Evolutionary conservation across 345 rosid species (phyloP), one percentile per base, ranked within the genome.

Genomic region (Anastatica hierochuntica): DNA sequence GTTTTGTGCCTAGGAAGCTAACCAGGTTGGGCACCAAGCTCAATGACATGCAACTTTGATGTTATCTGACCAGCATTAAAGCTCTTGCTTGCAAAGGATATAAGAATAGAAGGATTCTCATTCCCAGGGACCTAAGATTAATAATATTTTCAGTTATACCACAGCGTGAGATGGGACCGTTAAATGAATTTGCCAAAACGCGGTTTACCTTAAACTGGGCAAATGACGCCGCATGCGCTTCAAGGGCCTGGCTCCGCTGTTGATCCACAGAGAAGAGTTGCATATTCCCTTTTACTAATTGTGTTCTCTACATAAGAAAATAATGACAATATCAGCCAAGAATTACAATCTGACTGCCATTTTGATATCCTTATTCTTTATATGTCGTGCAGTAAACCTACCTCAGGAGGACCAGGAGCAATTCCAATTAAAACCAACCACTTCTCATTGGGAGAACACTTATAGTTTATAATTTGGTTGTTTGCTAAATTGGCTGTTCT

Each of bases 1-100:
- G 29, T 35, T 30, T 51, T 12, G 13, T 2, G 17, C 7, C 3
- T n/a, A 46, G 40, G 51, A 46, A 14, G 37, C 66, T 67, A 36
- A 89, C 97, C 97, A 49, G 95, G 90, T 73, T 87, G 98, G 50
- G 98, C 95, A 49, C 98, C 98, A 64, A 90, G 96, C 74, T 90
- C 98, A 70, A 85, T 79, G 60, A 83, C 84, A 71, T 92, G 99
- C 80, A 92, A 69, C 76, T 88, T 92, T 17, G 99, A 92, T 36
- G 83, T 72, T 50, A 92, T 63, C 73, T 88, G 94, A 49, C 99
- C 99, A 57, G 95, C 87, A 59, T 88, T 92, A 61, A 83, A 74
- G 49, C 80, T 59, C 76, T 92, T 92, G 36, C 90, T 70, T 37
- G 95, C 99, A 75, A 92, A 92, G 34, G 95, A 79, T 66, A 92